These are phyloP conservation scores for Amanita molliuscula DNA, from an alignment of 768 basidiomycete genomes.

Conservation along the genomic window DNA sequence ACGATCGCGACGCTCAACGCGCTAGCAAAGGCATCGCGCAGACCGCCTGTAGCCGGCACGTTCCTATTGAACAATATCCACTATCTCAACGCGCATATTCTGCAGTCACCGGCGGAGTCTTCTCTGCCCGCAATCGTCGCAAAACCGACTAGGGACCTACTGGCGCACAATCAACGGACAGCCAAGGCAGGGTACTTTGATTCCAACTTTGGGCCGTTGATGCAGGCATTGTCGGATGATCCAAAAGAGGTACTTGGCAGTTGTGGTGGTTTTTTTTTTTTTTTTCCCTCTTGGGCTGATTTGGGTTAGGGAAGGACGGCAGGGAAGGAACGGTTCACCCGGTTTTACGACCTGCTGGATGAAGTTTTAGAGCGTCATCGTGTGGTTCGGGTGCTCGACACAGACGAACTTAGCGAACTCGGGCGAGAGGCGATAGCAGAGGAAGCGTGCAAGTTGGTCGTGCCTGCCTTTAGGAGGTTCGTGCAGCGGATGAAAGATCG, in stretches of 20 bases:
- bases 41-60: constrained; percentile 60
- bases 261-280: too few species aligned
- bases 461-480: constrained; percentile 67
- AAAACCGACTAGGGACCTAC: constrained; percentile 45
- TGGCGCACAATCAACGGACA: constrained; percentile 65
- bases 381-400: constrained; percentile 57
- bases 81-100: constrained; percentile 51
- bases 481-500: constrained; percentile 68
- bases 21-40: constrained; percentile 48
- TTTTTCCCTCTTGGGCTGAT: not conserved
- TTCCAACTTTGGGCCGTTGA: constrained; percentile 68
- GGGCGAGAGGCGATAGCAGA: constrained; percentile 51
- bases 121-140: constrained; percentile 43
- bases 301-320: constrained; percentile 35
- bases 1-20: constrained; percentile 48
- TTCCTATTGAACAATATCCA: constrained; percentile 77
- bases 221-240: constrained; percentile 57
- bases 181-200: constrained; percentile 83
- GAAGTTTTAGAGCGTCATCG: constrained; percentile 72
- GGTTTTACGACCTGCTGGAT: constrained; percentile 74
- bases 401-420: constrained; percentile 36
- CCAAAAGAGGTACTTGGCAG: constrained; percentile 37
- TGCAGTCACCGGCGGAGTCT: constrained; percentile 39
- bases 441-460: constrained; percentile 67
- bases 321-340: constrained; percentile 74